Percentiles rank a stretch among this genome's conserved stretches.
phyloP scores from a whole-genome alignment of 2,329 filamentous ascomycete species.

The Alternaria sp. region DNA sequence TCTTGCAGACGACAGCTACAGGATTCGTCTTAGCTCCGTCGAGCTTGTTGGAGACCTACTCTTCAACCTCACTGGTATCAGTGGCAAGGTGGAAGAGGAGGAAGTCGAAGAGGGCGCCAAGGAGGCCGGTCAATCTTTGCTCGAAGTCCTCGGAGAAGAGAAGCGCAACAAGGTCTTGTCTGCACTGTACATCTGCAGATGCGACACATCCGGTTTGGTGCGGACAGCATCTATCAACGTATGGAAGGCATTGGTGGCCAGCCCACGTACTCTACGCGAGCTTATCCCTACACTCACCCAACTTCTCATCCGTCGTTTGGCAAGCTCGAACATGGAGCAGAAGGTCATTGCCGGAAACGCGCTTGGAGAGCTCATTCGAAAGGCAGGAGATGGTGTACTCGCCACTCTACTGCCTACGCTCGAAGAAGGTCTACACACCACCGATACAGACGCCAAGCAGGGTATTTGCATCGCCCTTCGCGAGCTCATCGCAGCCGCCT shows the following conservation, averaged over 20 bases:
- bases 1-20: slow-evolving; percentile 95
- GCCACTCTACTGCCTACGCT: slow-evolving; percentile 87
- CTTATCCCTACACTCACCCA: slow-evolving; percentile 94
- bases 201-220: slow-evolving; percentile 92
- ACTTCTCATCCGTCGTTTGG: slow-evolving; percentile 90
- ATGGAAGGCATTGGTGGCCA: slow-evolving; percentile 96
- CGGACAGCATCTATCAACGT: slow-evolving; percentile 89
- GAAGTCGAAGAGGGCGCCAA: slow-evolving; percentile 81
- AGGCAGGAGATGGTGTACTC: slow-evolving; percentile 92
- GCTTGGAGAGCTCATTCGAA: slow-evolving; percentile 93
- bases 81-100: slow-evolving; percentile 75
- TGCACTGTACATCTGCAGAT: slow-evolving; percentile 96
- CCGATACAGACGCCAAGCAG: slow-evolving; percentile 91
- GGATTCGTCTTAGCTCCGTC: slow-evolving; percentile 97
- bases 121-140: slow-evolving; percentile 90
- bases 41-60: slow-evolving; percentile 95
- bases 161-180: slow-evolving; percentile 97
- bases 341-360: slow-evolving; percentile 98
- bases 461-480: slow-evolving; percentile 96
- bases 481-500: slow-evolving; percentile 89
- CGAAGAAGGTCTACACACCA: slow-evolving; percentile 89
- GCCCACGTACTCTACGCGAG: slow-evolving; percentile 91
- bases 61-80: slow-evolving; percentile 97
- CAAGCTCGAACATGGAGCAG: slow-evolving; percentile 97
- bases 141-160: slow-evolving; percentile 93